A percentile compares a stretch with the other conserved stretches of the same genome.
Conservation (phyloP, 768 basidiomycete genomes). For the Thelephora ganbajun region DNA sequence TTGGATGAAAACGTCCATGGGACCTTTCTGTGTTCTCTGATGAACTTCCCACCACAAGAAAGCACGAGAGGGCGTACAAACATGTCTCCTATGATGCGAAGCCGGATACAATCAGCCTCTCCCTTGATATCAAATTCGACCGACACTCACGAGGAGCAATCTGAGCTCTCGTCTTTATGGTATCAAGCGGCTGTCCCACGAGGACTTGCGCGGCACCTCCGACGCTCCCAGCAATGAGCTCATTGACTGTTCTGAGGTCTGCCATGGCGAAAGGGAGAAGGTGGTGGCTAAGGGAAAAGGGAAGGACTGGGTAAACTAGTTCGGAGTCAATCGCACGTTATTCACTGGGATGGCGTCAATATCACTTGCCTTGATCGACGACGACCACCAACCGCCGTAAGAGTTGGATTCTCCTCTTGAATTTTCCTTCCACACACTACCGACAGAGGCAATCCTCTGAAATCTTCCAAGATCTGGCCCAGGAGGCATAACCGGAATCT, state of each 20-base stretch:
- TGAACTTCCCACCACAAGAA: background rate
- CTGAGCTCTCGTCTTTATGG: slow-evolving; percentile 80
- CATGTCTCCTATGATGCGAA: slow-evolving; percentile 51
- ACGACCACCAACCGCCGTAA: no score
- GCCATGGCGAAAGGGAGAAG: background rate
- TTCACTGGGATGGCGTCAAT: no score
- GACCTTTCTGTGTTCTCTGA: slow-evolving; percentile 53
- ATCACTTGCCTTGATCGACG: no score
- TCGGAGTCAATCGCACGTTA: background rate
- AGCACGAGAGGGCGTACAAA: slow-evolving; percentile 43
- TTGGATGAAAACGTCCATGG: slow-evolving; percentile 77
- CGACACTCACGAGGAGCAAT: slow-evolving; percentile 59
- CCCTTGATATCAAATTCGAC: background rate
- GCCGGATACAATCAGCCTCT: background rate
- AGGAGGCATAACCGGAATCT: no score
- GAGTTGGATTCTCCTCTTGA: no score
- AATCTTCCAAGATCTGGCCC: no score
- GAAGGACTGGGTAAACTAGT: background rate
- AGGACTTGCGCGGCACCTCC: slow-evolving; percentile 93
- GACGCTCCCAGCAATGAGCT: slow-evolving; percentile 77
- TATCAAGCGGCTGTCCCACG: slow-evolving; percentile 87
- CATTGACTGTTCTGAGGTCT: slow-evolving; percentile 51
- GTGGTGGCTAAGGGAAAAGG: background rate
- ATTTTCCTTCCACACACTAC: no score
- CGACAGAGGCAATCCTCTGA: no score